These are phyloP conservation scores for Euphorbia corollata DNA, from an alignment of 441 rosid genomes.

Conservation along the genomic window DNA sequence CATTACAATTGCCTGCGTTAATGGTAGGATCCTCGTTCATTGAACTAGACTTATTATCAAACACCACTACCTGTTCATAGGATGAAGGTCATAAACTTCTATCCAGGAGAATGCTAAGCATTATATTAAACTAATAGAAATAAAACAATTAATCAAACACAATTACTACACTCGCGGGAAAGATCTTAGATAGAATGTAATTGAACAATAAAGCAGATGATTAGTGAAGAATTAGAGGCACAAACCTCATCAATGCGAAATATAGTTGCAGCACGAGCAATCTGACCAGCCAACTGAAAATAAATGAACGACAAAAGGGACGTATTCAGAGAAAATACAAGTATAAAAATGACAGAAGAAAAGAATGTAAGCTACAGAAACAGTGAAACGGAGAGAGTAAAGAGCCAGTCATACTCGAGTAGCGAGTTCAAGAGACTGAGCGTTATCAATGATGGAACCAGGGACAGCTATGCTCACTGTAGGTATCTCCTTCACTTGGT, in stretches of 20 bases:
- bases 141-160: not conserved
- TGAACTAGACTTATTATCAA: conserved; percentile 49
- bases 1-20: conserved; percentile 18
- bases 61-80: conserved; percentile 65
- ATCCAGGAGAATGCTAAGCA: too few species aligned
- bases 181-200: not conserved
- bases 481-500: conserved; percentile 30
- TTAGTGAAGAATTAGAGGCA: not conserved
- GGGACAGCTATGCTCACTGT: conserved; percentile 79
- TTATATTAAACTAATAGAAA: not conserved
- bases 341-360: not conserved
- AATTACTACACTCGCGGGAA: not conserved
- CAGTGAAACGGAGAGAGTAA: conserved; percentile 7
- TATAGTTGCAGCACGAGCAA: conserved; percentile 87
- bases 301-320: not conserved
- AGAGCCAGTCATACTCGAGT: conserved; percentile 52
- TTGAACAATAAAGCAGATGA: not conserved
- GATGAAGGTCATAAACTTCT: not conserved
- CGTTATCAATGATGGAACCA: conserved; percentile 87
- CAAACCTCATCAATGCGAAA: conserved; percentile 80
- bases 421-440: conserved; percentile 93
- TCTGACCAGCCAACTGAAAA: conserved; percentile 79
- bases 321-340: not conserved
- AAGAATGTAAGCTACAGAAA: not conserved
- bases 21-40: conserved; percentile 28